Evolutionary conservation across 257 asterid species (phyloP).

Genomic region (Hygrophila difformis): DNA sequence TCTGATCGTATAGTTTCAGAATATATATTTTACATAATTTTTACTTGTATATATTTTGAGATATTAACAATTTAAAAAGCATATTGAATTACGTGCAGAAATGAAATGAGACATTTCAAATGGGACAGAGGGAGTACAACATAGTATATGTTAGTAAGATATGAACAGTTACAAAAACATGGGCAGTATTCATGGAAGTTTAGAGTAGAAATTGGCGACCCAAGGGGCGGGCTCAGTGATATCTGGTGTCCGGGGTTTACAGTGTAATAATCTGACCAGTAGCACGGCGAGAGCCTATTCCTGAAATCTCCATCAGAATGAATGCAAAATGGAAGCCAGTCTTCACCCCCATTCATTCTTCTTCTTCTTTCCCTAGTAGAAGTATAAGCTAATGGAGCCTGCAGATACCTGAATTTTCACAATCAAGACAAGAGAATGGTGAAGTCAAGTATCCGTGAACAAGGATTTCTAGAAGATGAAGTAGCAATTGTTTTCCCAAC

Average conservation of each 20-base stretch:
- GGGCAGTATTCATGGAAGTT: too few species aligned
- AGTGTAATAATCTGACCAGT: slow-evolving; percentile 77
- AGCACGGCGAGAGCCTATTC: slow-evolving; percentile 45
- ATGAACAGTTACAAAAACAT: too few species aligned
- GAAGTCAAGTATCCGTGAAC: too few species aligned
- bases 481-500: background rate
- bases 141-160: too few species aligned
- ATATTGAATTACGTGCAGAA: too few species aligned
- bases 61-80: too few species aligned
- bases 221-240: slow-evolving; percentile 73
- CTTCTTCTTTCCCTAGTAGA: slow-evolving; percentile 66
- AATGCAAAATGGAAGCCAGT: slow-evolving; percentile 73
- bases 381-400: slow-evolving; percentile 84
- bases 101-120: too few species aligned
- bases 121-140: too few species aligned
- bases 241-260: slow-evolving; percentile 51
- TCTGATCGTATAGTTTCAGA: too few species aligned
- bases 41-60: too few species aligned
- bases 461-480: background rate
- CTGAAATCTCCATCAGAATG: slow-evolving; percentile 37
- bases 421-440: background rate
- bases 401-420: slow-evolving; percentile 52
- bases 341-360: slow-evolving; percentile 85
- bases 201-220: slow-evolving; percentile 61
- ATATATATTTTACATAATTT: too few species aligned